phyloP scores from a whole-genome alignment of 2,329 filamentous ascomycete species.

The Orbilia javanica region DNA sequence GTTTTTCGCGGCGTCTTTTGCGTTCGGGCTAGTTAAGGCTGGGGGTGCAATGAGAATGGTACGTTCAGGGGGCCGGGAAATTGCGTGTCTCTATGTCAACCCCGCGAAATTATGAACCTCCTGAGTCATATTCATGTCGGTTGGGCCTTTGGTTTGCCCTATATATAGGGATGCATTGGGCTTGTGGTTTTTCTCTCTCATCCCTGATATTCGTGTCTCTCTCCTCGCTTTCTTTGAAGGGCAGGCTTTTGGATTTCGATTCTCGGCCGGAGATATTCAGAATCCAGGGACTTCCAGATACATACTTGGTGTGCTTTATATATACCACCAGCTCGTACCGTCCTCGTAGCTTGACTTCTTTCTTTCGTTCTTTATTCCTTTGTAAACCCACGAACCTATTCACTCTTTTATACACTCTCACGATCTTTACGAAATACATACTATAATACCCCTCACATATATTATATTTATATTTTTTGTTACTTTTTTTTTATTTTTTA shows the following conservation, averaged over 20 bases:
- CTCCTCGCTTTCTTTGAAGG: conserved; percentile 1
- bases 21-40: too few species aligned
- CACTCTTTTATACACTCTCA: too few species aligned
- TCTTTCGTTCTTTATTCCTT: too few species aligned
- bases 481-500: too few species aligned
- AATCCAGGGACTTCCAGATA: background rate
- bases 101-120: conserved; percentile 6
- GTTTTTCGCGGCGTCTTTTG: conserved; percentile 25
- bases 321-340: background rate
- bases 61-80: conserved; percentile 22
- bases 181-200: too few species aligned
- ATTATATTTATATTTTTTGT: too few species aligned
- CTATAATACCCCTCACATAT: too few species aligned
- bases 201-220: background rate
- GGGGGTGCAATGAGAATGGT: conserved; percentile 18
- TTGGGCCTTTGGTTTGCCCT: background rate
- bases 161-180: conserved; percentile 5
- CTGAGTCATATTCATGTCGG: conserved; percentile 9
- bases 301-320: background rate
- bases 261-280: background rate
- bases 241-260: background rate
- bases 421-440: too few species aligned
- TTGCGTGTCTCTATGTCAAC: conserved; percentile 6
- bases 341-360: background rate
- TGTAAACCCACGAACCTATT: background rate